Conservation (phyloP, 2,329 filamentous ascomycete genomes). For the Xylaria multiplex region DNA sequence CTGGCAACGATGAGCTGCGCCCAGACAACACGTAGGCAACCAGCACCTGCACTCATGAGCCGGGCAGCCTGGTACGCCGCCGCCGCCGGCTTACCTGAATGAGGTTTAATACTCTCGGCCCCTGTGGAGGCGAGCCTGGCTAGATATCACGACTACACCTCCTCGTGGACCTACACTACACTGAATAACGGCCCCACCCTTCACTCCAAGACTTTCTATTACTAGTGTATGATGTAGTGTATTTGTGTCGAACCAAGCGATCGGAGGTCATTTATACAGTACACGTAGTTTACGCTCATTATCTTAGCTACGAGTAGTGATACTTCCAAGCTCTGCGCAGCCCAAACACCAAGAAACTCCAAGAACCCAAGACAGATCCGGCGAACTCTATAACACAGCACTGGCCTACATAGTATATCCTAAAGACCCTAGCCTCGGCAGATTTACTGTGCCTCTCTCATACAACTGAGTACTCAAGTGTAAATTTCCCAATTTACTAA, state of each 20-base stretch:
- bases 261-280: constrained; percentile 6
- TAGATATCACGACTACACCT: background rate
- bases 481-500: constrained; percentile 16
- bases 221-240: too few species aligned
- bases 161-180: background rate
- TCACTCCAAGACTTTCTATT: background rate
- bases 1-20: constrained; percentile 15
- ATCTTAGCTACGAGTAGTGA: constrained; percentile 25
- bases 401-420: constrained; percentile 8
- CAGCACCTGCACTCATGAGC: constrained; percentile 10
- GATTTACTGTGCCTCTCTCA: constrained; percentile 10
- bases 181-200: constrained; percentile 15
- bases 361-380: constrained; percentile 3
- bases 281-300: background rate
- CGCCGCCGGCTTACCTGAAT: too few species aligned
- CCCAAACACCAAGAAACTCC: constrained; percentile 31
- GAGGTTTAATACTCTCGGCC: too few species aligned
- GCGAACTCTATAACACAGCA: constrained; percentile 1
- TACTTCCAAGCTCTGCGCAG: constrained; percentile 25
- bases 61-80: constrained; percentile 1
- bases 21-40: constrained; percentile 23
- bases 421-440: constrained; percentile 4
- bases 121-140: background rate
- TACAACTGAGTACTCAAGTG: constrained; percentile 18
- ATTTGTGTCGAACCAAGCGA: constrained; percentile 11